Percentiles rank a stretch among this genome's conserved stretches.
These are phyloP conservation scores for Aspergillus haitiensis DNA, from an alignment of 495 filamentous ascomycete genomes.

Conservation along the genomic window DNA sequence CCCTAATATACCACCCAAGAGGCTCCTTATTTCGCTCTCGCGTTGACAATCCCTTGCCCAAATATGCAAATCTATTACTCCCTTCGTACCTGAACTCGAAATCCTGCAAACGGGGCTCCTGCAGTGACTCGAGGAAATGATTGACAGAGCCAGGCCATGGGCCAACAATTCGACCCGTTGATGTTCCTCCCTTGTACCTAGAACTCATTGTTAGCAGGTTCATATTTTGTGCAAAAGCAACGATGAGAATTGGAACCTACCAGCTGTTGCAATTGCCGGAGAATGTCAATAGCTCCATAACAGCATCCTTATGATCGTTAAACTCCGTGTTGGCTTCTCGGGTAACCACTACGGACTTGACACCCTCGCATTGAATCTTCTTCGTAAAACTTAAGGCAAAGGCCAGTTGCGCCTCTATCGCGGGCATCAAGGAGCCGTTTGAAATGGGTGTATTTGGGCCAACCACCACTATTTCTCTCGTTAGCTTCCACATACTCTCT, in stretches of 20 bases:
- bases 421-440: slow-evolving; percentile 9
- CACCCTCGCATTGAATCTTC: slow-evolving; percentile 5
- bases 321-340: slow-evolving; percentile 1
- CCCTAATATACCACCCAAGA: slow-evolving; percentile 8
- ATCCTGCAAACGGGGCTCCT: background rate
- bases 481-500: background rate
- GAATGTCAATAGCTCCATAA: slow-evolving; percentile 3
- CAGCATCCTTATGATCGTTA: slow-evolving; percentile 11
- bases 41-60: background rate
- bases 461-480: background rate
- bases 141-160: slow-evolving; percentile 5
- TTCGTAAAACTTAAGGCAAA: background rate
- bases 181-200: slow-evolving; percentile 6
- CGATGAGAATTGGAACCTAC: background rate
- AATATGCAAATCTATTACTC: background rate
- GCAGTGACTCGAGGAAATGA: slow-evolving; percentile 1
- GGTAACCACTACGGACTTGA: slow-evolving; percentile 7
- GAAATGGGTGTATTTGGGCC: slow-evolving; percentile 9
- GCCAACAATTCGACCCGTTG: background rate
- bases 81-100: slow-evolving; percentile 1
- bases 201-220: background rate
- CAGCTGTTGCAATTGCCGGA: slow-evolving; percentile 8
- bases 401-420: background rate
- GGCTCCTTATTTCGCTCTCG: background rate
- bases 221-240: background rate